A percentile compares a stretch with the other conserved stretches of the same genome.
Evolutionary conservation across 2,329 filamentous ascomycete genomes (phyloP).

Genomic region (Sporothrix dimorphospora): DNA sequence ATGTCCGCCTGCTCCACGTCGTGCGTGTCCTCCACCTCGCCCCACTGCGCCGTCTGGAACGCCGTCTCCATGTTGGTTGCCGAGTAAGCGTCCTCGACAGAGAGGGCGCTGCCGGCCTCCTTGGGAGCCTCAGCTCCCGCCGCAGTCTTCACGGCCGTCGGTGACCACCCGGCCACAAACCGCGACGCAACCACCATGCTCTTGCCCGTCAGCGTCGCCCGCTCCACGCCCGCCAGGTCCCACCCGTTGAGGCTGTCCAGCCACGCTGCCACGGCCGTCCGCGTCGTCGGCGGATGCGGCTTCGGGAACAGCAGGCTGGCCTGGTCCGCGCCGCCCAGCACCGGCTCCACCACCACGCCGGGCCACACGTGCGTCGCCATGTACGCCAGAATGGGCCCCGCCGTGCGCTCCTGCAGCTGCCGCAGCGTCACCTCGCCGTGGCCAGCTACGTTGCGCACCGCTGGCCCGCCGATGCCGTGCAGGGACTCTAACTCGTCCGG

Average conservation of each 20-base stretch:
- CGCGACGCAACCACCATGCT: conserved; percentile 77
- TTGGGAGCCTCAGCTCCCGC: conserved; percentile 36
- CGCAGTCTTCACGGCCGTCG: conserved; percentile 62
- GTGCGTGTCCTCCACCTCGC: conserved; percentile 96
- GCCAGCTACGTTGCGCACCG: conserved; percentile 36
- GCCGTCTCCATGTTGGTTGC: conserved; percentile 81
- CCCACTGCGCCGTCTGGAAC: conserved; percentile 91
- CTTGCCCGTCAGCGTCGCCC: conserved; percentile 83
- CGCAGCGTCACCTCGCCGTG: conserved; percentile 56
- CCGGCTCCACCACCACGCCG: conserved; percentile 73
- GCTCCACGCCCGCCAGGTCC: conserved; percentile 85
- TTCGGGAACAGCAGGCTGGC: conserved; percentile 68
- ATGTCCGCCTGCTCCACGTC: conserved; percentile 94
- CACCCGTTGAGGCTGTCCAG: conserved; percentile 70
- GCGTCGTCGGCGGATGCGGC: conserved; percentile 73
- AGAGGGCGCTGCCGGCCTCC: conserved; percentile 57
- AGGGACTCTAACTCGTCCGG: conserved; percentile 50
- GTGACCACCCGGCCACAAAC: conserved; percentile 85
- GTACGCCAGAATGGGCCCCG: conserved; percentile 71
- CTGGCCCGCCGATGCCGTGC: background rate
- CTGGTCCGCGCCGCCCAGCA: conserved; percentile 74
- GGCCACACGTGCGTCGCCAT: conserved; percentile 79
- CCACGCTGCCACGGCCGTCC: conserved; percentile 78
- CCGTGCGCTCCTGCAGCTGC: conserved; percentile 69
- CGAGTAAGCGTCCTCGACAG: conserved; percentile 78